Evolutionary conservation across 148 eudicot genomes (phyloP).

Genomic region (Chenopodium formosanum): DNA sequence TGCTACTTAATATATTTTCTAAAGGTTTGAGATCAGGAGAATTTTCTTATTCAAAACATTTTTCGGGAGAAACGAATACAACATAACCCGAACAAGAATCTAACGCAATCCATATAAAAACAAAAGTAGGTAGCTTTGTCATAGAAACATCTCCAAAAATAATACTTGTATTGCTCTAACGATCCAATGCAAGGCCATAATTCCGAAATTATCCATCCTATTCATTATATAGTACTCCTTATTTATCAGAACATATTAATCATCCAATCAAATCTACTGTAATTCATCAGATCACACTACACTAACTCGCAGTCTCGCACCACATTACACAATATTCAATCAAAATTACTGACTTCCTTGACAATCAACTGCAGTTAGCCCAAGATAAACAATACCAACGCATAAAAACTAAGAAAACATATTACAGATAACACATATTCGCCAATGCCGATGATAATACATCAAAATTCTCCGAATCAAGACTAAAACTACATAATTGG

Average conservation of each 20-base stretch:
- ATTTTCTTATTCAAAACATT: neutral
- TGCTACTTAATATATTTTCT: neutral
- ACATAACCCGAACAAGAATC: neutral
- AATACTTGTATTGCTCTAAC: neutral
- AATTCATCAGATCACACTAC: neutral
- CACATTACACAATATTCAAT: neutral
- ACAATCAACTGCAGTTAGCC: neutral
- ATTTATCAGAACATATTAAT: neutral
- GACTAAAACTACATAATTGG: neutral
- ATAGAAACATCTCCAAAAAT: neutral
- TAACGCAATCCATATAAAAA: neutral
- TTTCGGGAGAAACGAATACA: neutral
- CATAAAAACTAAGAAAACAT: neutral
- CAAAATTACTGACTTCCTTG: neutral
- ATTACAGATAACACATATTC: neutral
- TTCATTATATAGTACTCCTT: neutral
- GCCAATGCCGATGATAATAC: neutral
- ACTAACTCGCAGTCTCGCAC: neutral
- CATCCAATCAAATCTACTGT: neutral
- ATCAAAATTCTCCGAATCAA: neutral
- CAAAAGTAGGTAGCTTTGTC: conserved; percentile 1
- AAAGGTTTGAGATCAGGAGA: neutral
- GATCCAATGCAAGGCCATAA: neutral
- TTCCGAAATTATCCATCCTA: neutral
- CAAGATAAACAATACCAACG: neutral